Conservation (phyloP, 2,329 filamentous ascomycete genomes). For the Colletotrichum sidae region DNA sequence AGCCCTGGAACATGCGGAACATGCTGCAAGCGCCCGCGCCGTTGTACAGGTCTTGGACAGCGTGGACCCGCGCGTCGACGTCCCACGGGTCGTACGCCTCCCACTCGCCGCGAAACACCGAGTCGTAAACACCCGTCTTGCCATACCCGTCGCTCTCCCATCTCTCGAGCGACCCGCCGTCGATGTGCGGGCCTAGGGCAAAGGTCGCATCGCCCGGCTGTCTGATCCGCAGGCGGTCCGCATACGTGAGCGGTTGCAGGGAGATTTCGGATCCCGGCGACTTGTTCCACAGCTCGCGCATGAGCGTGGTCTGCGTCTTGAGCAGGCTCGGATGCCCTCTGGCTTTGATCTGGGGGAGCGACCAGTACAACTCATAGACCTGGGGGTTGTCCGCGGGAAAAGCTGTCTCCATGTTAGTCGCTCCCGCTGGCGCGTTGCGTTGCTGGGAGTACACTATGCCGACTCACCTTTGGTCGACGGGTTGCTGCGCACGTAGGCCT, state of each 20-base stretch:
- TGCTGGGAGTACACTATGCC: not conserved
- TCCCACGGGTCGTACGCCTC: slow-evolving; percentile 88
- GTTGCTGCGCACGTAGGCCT: slow-evolving; percentile 75
- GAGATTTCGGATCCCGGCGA: slow-evolving; percentile 61
- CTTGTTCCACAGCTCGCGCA: slow-evolving; percentile 70
- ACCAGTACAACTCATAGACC: slow-evolving; percentile 84
- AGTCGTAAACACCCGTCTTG: slow-evolving; percentile 75
- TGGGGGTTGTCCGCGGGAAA: slow-evolving; percentile 76
- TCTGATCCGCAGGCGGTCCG: slow-evolving; percentile 78
- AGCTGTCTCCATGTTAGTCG: slow-evolving; percentile 50
- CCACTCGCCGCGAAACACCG: slow-evolving; percentile 80
- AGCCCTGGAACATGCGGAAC: slow-evolving; percentile 91
- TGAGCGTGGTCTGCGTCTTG: slow-evolving; percentile 69
- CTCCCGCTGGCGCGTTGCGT: not conserved
- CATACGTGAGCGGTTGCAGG: slow-evolving; percentile 73
- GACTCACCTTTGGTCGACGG: slow-evolving; percentile 64
- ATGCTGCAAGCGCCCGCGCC: slow-evolving; percentile 85
- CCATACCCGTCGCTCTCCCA: slow-evolving; percentile 80
- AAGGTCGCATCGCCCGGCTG: slow-evolving; percentile 78
- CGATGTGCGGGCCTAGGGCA: slow-evolving; percentile 78
- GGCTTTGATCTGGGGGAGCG: slow-evolving; percentile 73
- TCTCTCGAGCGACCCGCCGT: slow-evolving; percentile 79
- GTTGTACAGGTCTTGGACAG: slow-evolving; percentile 80
- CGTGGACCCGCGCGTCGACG: slow-evolving; percentile 73
- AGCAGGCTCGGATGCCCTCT: slow-evolving; percentile 75